Conservation (phyloP, 2,329 filamentous ascomycete genomes). For the Diaporthe sp. region DNA sequence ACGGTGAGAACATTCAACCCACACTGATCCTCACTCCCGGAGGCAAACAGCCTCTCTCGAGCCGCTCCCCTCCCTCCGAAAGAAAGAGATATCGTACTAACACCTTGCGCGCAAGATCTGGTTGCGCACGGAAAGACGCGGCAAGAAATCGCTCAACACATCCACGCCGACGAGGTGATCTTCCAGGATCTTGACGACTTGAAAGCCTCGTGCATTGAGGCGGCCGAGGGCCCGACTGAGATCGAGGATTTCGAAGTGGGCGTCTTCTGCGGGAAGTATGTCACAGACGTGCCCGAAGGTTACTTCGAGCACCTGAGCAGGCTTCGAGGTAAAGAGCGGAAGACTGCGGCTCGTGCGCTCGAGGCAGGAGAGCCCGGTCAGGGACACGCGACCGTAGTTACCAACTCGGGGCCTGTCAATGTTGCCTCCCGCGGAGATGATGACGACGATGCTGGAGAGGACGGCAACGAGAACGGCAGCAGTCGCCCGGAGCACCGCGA, state of each 20-base stretch:
- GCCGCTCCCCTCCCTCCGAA: slow-evolving; percentile 63
- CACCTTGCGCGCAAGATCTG: slow-evolving; percentile 48
- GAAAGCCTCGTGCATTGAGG: slow-evolving; percentile 74
- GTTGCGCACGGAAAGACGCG: slow-evolving; percentile 57
- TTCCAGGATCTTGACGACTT: slow-evolving; percentile 77
- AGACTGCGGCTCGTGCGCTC: slow-evolving; percentile 49
- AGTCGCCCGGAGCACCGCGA: slow-evolving; percentile 34
- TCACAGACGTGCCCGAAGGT: slow-evolving; percentile 81
- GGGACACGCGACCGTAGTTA: slow-evolving; percentile 1
- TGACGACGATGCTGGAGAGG: background rate
- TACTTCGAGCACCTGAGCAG: slow-evolving; percentile 88
- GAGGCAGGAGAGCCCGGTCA: background rate
- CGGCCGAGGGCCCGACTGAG: slow-evolving; percentile 74
- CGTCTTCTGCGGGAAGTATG: slow-evolving; percentile 90
- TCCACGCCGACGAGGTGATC: slow-evolving; percentile 67
- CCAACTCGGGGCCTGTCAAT: slow-evolving; percentile 31
- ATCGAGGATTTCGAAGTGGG: slow-evolving; percentile 83
- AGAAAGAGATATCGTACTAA: background rate
- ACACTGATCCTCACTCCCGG: background rate
- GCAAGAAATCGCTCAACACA: slow-evolving; percentile 58
- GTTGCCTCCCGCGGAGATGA: slow-evolving; percentile 58
- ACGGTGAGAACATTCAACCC: background rate
- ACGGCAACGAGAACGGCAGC: slow-evolving; percentile 1
- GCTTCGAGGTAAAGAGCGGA: slow-evolving; percentile 77
- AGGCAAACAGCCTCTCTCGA: slow-evolving; percentile 76